These are phyloP conservation scores for Aquilaria agallochum DNA, from an alignment of 441 rosid species.

Conservation along the genomic window DNA sequence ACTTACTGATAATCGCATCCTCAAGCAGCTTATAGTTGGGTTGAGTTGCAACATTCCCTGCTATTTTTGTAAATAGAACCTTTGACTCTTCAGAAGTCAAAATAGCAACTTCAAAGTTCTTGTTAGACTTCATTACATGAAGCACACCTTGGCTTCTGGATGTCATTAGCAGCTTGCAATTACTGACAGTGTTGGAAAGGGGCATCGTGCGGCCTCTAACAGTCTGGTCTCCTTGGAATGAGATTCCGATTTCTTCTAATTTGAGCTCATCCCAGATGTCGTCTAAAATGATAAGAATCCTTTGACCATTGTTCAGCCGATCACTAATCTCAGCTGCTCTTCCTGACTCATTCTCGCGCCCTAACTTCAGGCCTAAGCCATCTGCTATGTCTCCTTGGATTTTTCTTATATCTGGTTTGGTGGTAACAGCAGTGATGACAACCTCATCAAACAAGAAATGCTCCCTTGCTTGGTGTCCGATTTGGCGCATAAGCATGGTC, in stretches of 20 bases:
- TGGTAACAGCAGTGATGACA: no score
- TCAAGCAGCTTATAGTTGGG: neutral
- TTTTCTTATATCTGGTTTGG: no score
- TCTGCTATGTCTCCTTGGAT: neutral
- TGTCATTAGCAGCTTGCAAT: no score
- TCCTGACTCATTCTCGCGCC: neutral
- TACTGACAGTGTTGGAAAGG: no score
- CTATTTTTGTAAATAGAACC: neutral
- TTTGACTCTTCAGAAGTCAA: neutral
- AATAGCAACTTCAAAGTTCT: no score
- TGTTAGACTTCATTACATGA: no score
- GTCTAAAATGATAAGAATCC: slow-evolving; percentile 16
- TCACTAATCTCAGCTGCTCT: slow-evolving; percentile 1
- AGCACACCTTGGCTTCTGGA: no score
- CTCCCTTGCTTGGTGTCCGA: no score
- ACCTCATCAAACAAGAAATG: no score
- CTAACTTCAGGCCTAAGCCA: neutral
- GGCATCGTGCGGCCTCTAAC: neutral
- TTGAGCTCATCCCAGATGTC: slow-evolving; percentile 14
- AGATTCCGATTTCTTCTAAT: slow-evolving; percentile 11
- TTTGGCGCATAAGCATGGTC: no score
- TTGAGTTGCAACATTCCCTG: neutral
- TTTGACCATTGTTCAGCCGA: neutral
- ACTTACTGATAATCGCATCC: neutral
- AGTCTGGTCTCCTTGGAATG: neutral